Evolutionary conservation across 2,329 filamentous ascomycete species (phyloP).

Genomic region (Fusarium sp.): DNA sequence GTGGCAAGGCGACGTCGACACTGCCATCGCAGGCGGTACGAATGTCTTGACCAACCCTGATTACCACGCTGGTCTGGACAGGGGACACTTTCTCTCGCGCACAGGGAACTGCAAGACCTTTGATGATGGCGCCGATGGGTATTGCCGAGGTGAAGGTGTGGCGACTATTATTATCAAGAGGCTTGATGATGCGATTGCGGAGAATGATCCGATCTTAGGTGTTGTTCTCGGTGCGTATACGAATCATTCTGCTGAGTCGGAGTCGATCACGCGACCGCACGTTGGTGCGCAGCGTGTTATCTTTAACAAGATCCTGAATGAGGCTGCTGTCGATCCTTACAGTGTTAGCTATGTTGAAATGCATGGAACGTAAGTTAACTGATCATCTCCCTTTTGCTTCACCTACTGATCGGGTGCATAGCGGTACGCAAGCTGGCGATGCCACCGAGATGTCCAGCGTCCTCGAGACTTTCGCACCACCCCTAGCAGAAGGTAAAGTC

Average conservation of each 20-base stretch:
- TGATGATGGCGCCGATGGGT: constrained; percentile 70
- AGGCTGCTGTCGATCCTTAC: constrained; percentile 77
- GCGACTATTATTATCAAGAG: constrained; percentile 60
- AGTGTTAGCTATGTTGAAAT: constrained; percentile 88
- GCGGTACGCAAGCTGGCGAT: constrained; percentile 74
- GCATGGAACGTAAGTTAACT: constrained; percentile 66
- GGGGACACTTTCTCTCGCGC: constrained; percentile 70
- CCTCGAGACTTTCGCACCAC: constrained; percentile 61
- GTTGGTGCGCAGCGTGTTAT: constrained; percentile 69
- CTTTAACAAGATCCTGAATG: constrained; percentile 72
- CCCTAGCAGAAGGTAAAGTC: not conserved
- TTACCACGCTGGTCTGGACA: constrained; percentile 69
- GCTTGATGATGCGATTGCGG: constrained; percentile 56
- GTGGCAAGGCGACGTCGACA: constrained; percentile 78
- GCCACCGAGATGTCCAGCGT: constrained; percentile 85
- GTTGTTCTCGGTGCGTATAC: constrained; percentile 71
- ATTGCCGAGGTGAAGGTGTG: constrained; percentile 62
- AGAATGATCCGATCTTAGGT: constrained; percentile 73
- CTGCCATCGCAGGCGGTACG: constrained; percentile 80
- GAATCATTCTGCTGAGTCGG: constrained; percentile 76
- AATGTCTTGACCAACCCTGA: constrained; percentile 75
- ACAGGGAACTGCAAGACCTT: constrained; percentile 53
- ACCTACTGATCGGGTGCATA: fast-evolving
- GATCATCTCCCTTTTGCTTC: fast-evolving
- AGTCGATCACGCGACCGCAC: constrained; percentile 78